These are phyloP conservation scores for Gynandropsis gynandra DNA, from an alignment of 345 rosid genomes.

Conservation along the genomic window DNA sequence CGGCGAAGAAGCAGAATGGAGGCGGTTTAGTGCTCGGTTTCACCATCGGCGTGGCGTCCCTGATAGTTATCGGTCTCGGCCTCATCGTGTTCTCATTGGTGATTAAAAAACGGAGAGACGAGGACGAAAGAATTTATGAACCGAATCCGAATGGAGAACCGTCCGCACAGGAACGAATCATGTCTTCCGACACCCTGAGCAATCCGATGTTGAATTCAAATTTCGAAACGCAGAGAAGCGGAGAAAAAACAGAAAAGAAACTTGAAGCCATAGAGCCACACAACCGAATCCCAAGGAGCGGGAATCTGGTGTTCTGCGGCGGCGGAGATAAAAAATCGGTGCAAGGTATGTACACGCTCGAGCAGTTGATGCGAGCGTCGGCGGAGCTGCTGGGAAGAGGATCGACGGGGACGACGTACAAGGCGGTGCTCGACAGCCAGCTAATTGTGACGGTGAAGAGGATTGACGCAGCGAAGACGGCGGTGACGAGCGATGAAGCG, in stretches of 20 bases:
- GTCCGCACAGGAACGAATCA: constrained; percentile 2
- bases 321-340: constrained; percentile 34
- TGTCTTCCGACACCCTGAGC: neutral
- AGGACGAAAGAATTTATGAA: constrained; percentile 13
- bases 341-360: constrained; percentile 44
- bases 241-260: constrained; percentile 21
- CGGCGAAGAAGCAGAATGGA: constrained; percentile 27
- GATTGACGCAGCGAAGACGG: constrained; percentile 65
- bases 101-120: constrained; percentile 25
- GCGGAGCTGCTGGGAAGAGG: constrained; percentile 96
- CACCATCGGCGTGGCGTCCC: constrained; percentile 37
- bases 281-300: constrained; percentile 31
- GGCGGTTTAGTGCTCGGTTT: constrained; percentile 44
- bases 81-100: constrained; percentile 31
- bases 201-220: constrained; percentile 11
- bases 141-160: constrained; percentile 15
- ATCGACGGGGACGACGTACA: constrained; percentile 74
- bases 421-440: constrained; percentile 70
- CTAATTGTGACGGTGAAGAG: constrained; percentile 77
- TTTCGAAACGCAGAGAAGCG: constrained; percentile 20
- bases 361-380: constrained; percentile 87
- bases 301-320: constrained; percentile 51
- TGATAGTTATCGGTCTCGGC: constrained; percentile 34
- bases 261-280: constrained; percentile 12
- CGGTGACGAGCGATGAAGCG: constrained; percentile 39